Evolutionary conservation across 176 grass and related monocot genomes (phyloP).

Genomic region (Phoenix roebelenii): DNA sequence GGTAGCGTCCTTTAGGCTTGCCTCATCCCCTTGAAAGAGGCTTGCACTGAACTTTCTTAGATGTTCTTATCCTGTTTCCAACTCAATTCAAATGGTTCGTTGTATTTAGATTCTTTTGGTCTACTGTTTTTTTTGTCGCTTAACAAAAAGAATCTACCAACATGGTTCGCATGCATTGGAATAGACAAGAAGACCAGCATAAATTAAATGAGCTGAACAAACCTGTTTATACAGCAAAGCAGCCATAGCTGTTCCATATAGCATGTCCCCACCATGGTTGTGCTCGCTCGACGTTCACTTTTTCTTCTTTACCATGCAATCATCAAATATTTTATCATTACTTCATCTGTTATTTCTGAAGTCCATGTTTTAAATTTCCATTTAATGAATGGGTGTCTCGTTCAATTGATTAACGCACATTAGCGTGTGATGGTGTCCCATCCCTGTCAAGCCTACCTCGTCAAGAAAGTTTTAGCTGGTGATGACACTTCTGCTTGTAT

Average conservation of each 20-base stretch:
- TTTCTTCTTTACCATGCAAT: background rate
- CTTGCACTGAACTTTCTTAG: background rate
- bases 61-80: background rate
- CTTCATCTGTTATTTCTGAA: background rate
- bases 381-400: background rate
- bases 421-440: background rate
- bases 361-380: background rate
- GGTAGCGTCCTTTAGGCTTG: too few relatives aligned
- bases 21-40: background rate
- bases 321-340: background rate
- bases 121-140: background rate
- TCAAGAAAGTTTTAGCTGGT: too few relatives aligned
- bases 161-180: background rate
- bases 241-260: background rate
- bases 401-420: background rate
- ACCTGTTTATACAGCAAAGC: too few relatives aligned
- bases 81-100: background rate
- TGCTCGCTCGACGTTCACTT: background rate
- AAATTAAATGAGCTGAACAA: too few relatives aligned
- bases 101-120: background rate
- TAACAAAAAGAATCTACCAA: background rate
- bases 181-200: background rate
- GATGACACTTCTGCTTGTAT: too few relatives aligned
- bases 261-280: background rate
- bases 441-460: background rate